Evolutionary conservation across 345 rosid species (phyloP), one percentile per base, ranked within the genome.

Genomic region (Cochlearia excelsa): DNA sequence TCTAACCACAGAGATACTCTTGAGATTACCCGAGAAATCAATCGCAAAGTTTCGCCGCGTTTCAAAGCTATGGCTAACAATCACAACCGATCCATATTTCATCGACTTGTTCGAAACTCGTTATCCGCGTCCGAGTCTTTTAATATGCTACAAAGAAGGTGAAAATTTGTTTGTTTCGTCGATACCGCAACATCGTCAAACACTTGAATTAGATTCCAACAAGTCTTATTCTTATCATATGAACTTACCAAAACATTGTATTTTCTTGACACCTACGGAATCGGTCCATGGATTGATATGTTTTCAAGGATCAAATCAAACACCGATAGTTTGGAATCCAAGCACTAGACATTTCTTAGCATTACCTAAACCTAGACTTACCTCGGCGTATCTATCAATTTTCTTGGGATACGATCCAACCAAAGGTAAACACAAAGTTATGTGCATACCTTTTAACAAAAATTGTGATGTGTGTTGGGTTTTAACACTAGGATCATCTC

Each of bases 401-500:
- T 26, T 37, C 0, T 54, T 54, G 26, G 58, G 58, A 26, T 54
- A 54, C 29, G 33, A 38, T 54, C 58, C 45, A 4, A 9, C 29
- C 23, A 8, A 26, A 26, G 45, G 58, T 54, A 37, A 54, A 54
- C 58, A 54, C 45, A 54, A 54, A 54, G 58, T 54, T 23, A 2
- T 54, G 30, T 53, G 57, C 57, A 5, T 53, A 9, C 43, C 57
- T 26, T 35, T 0, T 23, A 2, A 35, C 0, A 53, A 4, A 35
- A 0, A 3, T 16, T 16, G 23, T 16, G 23, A 16, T 16, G 23
- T 16, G 34, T 54, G 33, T 10, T 33, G 34, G 4, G 31, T 60
- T 30, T 7, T 47, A 47, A 60, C 65, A 7, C 28, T 60, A 46
- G 54, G 65, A 47, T 47, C 46, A 47, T 54, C 37, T 47, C 7